Conservation (phyloP, 2,329 filamentous ascomycete species). For the Hypoxylon sp. region DNA sequence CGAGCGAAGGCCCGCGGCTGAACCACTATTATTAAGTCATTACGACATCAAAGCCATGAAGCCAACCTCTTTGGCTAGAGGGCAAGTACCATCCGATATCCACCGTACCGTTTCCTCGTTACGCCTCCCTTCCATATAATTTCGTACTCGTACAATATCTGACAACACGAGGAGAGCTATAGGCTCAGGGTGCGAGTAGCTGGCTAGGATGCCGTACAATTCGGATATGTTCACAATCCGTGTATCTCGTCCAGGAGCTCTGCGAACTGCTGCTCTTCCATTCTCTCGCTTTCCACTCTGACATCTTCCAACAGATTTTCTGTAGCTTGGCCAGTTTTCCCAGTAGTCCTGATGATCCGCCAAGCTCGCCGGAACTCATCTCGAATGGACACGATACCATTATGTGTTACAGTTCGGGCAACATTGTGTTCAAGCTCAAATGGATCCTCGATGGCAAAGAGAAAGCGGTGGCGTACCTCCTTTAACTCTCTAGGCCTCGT, state of each 20-base stretch:
- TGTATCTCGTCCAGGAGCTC: conserved; percentile 61
- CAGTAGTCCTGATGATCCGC: conserved; percentile 74
- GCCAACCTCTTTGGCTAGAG: conserved; percentile 1
- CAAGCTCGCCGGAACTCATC: conserved; percentile 88
- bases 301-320: conserved; percentile 71
- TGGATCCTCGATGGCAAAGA: conserved; percentile 92
- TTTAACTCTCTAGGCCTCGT: conserved; percentile 65
- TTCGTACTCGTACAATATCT: conserved; percentile 26
- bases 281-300: conserved; percentile 55
- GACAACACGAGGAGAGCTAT: neutral
- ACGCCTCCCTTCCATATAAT: conserved; percentile 19
- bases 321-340: conserved; percentile 55
- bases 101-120: neutral
- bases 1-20: neutral
- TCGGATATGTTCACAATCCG: conserved; percentile 47
- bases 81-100: conserved; percentile 22
- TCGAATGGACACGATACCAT: conserved; percentile 84
- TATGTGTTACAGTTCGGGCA: conserved; percentile 86
- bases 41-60: conserved; percentile 12
- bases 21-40: conserved; percentile 1
- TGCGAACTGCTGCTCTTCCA: conserved; percentile 57
- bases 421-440: conserved; percentile 93
- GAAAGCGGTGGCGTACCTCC: conserved; percentile 83
- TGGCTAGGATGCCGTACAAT: conserved; percentile 7
- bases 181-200: neutral